Percentiles rank a stretch among this genome's conserved stretches.
Conservation (phyloP, 495 filamentous ascomycete genomes). For the Sordaria brevicollis region DNA sequence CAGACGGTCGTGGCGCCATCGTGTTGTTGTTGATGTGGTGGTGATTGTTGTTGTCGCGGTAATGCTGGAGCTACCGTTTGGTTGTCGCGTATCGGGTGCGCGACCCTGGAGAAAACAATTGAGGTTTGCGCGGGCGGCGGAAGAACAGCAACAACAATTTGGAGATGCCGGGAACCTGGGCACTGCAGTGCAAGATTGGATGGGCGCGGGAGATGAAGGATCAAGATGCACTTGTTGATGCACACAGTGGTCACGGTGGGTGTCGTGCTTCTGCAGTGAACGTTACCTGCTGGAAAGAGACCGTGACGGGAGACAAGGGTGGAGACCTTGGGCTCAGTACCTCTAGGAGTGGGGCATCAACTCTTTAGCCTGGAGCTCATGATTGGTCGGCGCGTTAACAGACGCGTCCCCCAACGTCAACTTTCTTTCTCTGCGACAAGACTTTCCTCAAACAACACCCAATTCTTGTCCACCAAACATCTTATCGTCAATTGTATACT, state of each 20-base stretch:
- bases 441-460: not conserved
- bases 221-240: not conserved
- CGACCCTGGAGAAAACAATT: not conserved
- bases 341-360: not conserved
- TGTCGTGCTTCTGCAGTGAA: not conserved
- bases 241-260: no score
- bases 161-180: not conserved
- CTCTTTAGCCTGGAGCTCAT: not conserved
- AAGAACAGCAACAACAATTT: not conserved
- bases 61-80: not conserved
- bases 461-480: not conserved
- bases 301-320: not conserved
- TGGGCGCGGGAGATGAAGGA: not conserved
- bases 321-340: not conserved
- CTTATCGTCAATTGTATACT: not conserved
- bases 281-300: not conserved
- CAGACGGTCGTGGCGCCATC: constrained; percentile 24
- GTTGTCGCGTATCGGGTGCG: not conserved
- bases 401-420: constrained; percentile 1
- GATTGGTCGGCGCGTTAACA: constrained; percentile 6
- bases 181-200: no score
- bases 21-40: constrained; percentile 4
- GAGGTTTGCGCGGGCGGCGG: not conserved
- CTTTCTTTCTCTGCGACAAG: not conserved
- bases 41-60: not conserved